These are phyloP conservation scores for Biscogniauxia mediterranea DNA, from an alignment of 2,329 filamentous ascomycete genomes.

Conservation along the genomic window DNA sequence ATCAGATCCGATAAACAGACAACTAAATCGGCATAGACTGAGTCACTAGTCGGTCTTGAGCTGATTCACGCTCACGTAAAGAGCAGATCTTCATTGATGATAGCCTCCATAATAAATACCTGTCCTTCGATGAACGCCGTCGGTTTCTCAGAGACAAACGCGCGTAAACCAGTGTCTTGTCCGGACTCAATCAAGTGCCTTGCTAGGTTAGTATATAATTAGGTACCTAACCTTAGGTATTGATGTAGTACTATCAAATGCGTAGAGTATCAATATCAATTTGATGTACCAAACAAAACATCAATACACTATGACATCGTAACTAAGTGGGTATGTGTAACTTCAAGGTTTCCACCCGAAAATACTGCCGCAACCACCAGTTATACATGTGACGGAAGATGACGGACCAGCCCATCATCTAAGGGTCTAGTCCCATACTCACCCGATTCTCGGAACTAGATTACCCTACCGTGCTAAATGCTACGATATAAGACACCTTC, in stretches of 20 bases:
- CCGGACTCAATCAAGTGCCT: too few species aligned
- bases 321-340: not conserved
- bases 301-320: not conserved
- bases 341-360: not conserved
- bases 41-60: constrained; percentile 10
- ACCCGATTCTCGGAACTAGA: not conserved
- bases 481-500: not conserved
- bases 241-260: too few species aligned
- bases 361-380: not conserved
- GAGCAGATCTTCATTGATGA: constrained; percentile 12
- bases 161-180: too few species aligned
- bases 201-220: too few species aligned
- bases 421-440: not conserved
- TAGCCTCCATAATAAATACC: constrained; percentile 6
- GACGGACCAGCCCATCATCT: not conserved
- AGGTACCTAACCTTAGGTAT: too few species aligned
- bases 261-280: too few species aligned
- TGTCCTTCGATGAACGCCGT: not conserved
- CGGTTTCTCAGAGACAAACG: too few species aligned
- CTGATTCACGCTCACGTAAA: constrained; percentile 21
- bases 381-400: not conserved
- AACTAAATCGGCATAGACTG: constrained; percentile 11
- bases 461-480: not conserved
- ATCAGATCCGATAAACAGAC: constrained; percentile 23
- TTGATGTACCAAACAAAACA: too few species aligned